Base-by-base conservation (phyloP, 176 grass and related monocot species). In the Poa pratensis region DNA sequence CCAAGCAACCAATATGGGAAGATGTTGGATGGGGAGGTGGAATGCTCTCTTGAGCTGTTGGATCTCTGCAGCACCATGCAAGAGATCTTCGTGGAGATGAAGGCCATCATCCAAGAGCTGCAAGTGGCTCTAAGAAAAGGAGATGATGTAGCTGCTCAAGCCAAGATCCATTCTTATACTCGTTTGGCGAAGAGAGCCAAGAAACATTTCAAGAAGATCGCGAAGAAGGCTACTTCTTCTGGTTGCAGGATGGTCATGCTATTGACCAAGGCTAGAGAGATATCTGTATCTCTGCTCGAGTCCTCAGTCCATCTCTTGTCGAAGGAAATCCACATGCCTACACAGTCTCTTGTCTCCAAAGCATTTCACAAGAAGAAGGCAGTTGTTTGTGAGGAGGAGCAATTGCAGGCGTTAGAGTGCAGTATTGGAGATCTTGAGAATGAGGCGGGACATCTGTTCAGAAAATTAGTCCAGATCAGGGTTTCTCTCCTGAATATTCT, bases 101-200 rank as follows among this genome's bases (percentile, higher is more conserved):
- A 51, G 49, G 49, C 49, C 49, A 51, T 51, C 49, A 51, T 51
- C 49, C 49, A 51, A 51, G 49, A 90, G n/a, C 76, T 87, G 7
- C 79, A 77, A 39, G 26, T 13, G 23, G 69, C 76, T 37, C 73
- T 84, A 17, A 84, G 80, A 81, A 87, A 85, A 90, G 57, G 91
- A 40, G 80, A 66, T 42, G 55, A 68, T 68, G 66, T 49, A 16
- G 14, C 15, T 17, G 49, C 49, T 51, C 49, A 51, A 51, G 49
- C 49, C 49, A 51, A 51, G 49, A 51, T 51, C 49, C 1, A 51
- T 5, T 51, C 49, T 51, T 51, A 17, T 51, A 51, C 49, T 51
- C 49, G 34, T 40, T 51, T 85, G n/a, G 61, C 43, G 14, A 85
- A 74, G 67, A 89, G 50, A 69, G 76, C 87, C 48, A 20, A 61